A percentile compares a stretch with the other conserved stretches of the same genome.
These are phyloP conservation scores for Nemophila menziesii DNA, from an alignment of 257 asterid genomes.

Conservation along the genomic window DNA sequence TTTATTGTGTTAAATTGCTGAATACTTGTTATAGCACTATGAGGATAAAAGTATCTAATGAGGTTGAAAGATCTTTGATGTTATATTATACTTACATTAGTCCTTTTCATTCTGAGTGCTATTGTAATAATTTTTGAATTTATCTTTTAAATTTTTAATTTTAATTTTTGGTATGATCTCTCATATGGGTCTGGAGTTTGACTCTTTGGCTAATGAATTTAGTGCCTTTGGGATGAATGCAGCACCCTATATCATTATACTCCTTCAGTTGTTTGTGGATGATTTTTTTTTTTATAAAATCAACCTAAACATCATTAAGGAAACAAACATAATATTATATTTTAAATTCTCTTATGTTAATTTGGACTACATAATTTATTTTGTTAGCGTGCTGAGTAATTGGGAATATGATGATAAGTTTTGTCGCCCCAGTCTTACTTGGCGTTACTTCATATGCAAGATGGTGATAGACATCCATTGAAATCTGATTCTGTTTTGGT, in stretches of 20 bases:
- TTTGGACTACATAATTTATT: too few species aligned
- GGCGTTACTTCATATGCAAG: too few species aligned
- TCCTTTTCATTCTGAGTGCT: constrained; percentile 83
- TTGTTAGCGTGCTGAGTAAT: too few species aligned
- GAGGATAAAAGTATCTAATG: constrained; percentile 32
- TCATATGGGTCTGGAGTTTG: constrained; percentile 56
- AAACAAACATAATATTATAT: too few species aligned
- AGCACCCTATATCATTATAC: constrained; percentile 15
- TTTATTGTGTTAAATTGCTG: neutral
- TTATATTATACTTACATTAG: constrained; percentile 10
- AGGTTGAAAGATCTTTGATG: constrained; percentile 38
- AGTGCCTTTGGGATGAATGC: constrained; percentile 50
- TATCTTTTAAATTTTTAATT: neutral
- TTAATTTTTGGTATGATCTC: too few species aligned
- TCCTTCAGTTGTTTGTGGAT: constrained; percentile 17
- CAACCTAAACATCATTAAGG: constrained; percentile 11
- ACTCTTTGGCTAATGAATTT: constrained; percentile 30
- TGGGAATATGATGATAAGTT: too few species aligned
- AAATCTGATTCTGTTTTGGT: too few species aligned
- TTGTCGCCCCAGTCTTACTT: too few species aligned
- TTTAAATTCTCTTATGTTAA: neutral
- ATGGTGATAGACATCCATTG: too few species aligned
- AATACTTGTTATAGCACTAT: constrained; percentile 18
- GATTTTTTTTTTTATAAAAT: neutral
- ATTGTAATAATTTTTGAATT: neutral